phyloP scores from a whole-genome alignment of 345 rosid genomes.

The Microcos paniculata region DNA sequence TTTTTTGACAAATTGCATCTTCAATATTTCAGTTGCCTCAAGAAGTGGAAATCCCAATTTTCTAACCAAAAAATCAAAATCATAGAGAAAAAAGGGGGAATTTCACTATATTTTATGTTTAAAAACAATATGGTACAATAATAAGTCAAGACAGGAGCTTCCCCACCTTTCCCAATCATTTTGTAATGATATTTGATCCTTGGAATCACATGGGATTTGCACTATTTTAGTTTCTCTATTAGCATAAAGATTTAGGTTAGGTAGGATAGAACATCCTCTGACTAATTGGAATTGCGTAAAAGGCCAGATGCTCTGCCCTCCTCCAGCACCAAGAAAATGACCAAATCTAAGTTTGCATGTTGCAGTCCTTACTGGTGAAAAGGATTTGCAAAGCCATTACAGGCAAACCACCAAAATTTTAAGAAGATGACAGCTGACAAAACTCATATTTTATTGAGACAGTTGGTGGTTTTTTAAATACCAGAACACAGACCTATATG shows the following conservation, averaged over 20 bases:
- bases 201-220: slow-evolving; percentile 33
- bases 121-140: not conserved
- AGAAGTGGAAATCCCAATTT: slow-evolving; percentile 4
- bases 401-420: slow-evolving; percentile 23
- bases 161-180: slow-evolving; percentile 13
- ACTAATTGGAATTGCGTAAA: slow-evolving; percentile 21
- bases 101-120: not conserved
- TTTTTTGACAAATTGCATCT: not conserved
- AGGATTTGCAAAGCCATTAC: slow-evolving; percentile 25
- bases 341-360: slow-evolving; percentile 24
- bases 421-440: slow-evolving; percentile 17
- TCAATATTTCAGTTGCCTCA: slow-evolving; percentile 7
- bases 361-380: slow-evolving; percentile 23
- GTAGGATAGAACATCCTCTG: slow-evolving; percentile 42
- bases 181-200: slow-evolving; percentile 25
- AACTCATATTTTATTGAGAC: not conserved
- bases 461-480: not conserved
- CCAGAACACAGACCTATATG: not conserved
- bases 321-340: slow-evolving; percentile 4
- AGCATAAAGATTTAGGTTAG: slow-evolving; percentile 36
- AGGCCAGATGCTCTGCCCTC: slow-evolving; percentile 13
- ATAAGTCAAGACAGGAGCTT: slow-evolving; percentile 19
- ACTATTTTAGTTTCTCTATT: slow-evolving; percentile 4
- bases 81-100: not conserved
- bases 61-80: not conserved